Evolutionary conservation across 805 yeast genomes (phyloP).

Genomic region (Nakazawaea populi): DNA sequence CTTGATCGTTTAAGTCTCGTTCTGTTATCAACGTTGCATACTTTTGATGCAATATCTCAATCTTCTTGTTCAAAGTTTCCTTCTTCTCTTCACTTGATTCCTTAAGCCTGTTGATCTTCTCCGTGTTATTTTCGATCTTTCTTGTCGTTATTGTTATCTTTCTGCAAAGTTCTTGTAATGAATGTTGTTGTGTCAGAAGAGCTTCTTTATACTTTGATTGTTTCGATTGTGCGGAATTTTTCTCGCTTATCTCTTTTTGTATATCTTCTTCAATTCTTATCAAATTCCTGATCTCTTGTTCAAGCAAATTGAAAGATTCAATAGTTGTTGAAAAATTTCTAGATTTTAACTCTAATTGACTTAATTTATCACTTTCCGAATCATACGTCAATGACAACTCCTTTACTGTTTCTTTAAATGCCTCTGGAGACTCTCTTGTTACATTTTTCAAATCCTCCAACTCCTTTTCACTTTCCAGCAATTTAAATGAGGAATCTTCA

Average conservation of each 20-base stretch:
- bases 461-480: constrained; percentile 51
- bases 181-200: constrained; percentile 30
- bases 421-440: constrained; percentile 54
- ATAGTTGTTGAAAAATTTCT: constrained; percentile 47
- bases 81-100: constrained; percentile 41
- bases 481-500: constrained; percentile 54
- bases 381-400: constrained; percentile 43
- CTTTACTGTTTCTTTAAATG: constrained; percentile 43
- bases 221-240: constrained; percentile 34
- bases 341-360: constrained; percentile 38
- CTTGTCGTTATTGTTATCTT: constrained; percentile 40
- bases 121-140: constrained; percentile 43
- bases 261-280: constrained; percentile 43
- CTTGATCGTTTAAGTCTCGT: constrained; percentile 40
- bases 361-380: constrained; percentile 30
- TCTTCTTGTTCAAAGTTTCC: constrained; percentile 31
- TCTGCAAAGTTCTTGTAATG: constrained; percentile 34
- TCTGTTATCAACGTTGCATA: constrained; percentile 44
- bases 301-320: constrained; percentile 50
- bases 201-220: constrained; percentile 33
- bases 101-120: constrained; percentile 38
- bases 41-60: constrained; percentile 37
- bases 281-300: constrained; percentile 38
- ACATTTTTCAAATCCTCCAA: constrained; percentile 55
- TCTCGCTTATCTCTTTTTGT: constrained; percentile 36